Percentiles rank a stretch among this genome's conserved stretches.
phyloP scores from a whole-genome alignment of 1,284 basidiomycete genomes.

The Sphaerobolus stellatus region DNA sequence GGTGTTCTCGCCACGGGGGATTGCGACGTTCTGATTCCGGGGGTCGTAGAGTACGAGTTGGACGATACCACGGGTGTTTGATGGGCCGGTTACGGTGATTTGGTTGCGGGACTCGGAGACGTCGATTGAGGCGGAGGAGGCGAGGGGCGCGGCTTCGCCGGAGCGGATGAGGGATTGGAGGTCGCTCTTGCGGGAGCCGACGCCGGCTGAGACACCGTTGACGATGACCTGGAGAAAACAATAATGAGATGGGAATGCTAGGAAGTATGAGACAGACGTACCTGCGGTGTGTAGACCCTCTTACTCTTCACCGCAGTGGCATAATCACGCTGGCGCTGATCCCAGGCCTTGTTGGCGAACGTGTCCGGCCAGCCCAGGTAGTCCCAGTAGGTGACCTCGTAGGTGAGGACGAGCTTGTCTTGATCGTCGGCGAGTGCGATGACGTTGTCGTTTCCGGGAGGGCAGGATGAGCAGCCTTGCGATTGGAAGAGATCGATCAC shows the following conservation, averaged over 20 bases:
- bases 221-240: not conserved
- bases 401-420: not conserved
- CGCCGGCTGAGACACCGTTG: not conserved
- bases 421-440: not conserved
- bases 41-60: not conserved
- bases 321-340: not conserved
- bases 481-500: not conserved
- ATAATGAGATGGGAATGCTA: not conserved
- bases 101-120: not conserved
- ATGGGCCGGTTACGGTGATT: not conserved
- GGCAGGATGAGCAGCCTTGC: not conserved
- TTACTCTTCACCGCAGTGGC: not conserved
- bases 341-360: not conserved
- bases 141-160: not conserved
- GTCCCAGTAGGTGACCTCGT: slow-evolving; percentile 1
- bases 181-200: not conserved
- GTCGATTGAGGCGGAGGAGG: not conserved
- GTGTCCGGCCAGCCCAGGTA: not conserved
- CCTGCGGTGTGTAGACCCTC: not conserved
- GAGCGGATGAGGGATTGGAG: not conserved
- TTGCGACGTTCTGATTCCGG: not conserved
- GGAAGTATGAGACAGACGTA: not conserved
- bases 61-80: not conserved
- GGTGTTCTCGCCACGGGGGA: not conserved
- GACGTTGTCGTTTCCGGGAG: not conserved